Base-by-base conservation (phyloP, 78 protist species). In the Pelomyxa schiedti region DNA sequence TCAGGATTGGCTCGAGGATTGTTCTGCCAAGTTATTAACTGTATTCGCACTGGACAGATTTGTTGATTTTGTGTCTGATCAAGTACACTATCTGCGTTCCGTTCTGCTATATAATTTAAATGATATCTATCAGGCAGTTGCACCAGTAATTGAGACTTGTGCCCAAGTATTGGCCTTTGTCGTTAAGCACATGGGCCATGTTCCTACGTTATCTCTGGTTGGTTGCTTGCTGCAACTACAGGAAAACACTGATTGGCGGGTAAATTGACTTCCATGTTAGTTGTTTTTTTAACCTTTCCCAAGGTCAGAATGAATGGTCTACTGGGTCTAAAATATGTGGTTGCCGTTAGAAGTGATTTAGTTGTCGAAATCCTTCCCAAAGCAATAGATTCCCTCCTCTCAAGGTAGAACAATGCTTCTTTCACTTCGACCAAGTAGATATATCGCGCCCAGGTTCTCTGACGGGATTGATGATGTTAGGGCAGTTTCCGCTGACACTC, bases 101-200 rank as follows among this genome's bases (percentile, higher is more conserved):
- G 24, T 36, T 71, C 4, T 36, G 29, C 53, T 26, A 29, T 4
- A 2, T 69, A 24, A 2, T 7, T 16, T 69, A 24, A 8, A 24
- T 5, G 36, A 39, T 2, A 37, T 41, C n/a, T 39, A 71, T 7
- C 26, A 75, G 86, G 90, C 78, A 8, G 89, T 88, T 1, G 94
- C 95, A 9, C 97, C 97, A 8, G 94, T 93, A 32, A 88, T 94
- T 8, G 97, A 93, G 72, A 90, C 86, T 8, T 74, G 85, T n/a
- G 89, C 95, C 8, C 95, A 92, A 58, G 84, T 86, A 26, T 75
- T 92, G 16, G 95, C 91, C 24, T 75, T 74, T 8, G 65, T 77
- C 0, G 69, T 88, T 26, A 43, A 47, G 32, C 76, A 71, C 53
- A 42, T 82, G 74, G 37, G 35, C 47, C 22, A 53, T 30, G 86